These are phyloP conservation scores for Taxawa tesnikishii DNA, from an alignment of 2,329 filamentous ascomycete species.

Conservation along the genomic window DNA sequence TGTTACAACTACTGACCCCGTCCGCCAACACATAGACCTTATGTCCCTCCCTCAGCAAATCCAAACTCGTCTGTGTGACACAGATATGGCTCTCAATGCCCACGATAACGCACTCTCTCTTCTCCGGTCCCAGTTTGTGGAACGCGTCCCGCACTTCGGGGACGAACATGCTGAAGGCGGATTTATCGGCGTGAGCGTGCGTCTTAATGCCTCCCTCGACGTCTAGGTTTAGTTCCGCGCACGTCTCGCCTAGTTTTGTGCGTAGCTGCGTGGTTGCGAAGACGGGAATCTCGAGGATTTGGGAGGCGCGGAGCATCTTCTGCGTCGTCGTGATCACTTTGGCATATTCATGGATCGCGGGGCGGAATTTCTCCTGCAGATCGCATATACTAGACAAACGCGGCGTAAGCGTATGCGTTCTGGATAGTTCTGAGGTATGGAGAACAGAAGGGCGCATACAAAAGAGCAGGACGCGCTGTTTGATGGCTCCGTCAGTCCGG, in stretches of 20 bases:
- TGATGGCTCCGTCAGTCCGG: constrained; percentile 6
- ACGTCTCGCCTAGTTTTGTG: constrained; percentile 66
- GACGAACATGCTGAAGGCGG: constrained; percentile 76
- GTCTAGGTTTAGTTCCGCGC: constrained; percentile 53
- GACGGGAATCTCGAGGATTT: constrained; percentile 58
- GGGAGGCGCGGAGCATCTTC: constrained; percentile 38
- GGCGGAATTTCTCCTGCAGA: constrained; percentile 84
- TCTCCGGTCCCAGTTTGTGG: constrained; percentile 23
- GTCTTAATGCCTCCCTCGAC: constrained; percentile 38
- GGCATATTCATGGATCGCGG: constrained; percentile 71
- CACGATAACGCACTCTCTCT: constrained; percentile 60
- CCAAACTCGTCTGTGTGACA: constrained; percentile 81
- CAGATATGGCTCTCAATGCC: constrained; percentile 94
- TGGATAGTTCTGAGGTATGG: too few relatives aligned
- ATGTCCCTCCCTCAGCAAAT: constrained; percentile 64
- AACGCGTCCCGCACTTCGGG: constrained; percentile 47
- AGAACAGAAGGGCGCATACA: constrained; percentile 6
- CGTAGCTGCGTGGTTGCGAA: constrained; percentile 79
- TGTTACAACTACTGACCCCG: constrained; percentile 78
- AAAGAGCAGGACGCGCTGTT: constrained; percentile 12
- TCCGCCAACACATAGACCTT: constrained; percentile 80
- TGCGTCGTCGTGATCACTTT: constrained; percentile 49
- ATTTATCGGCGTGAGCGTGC: constrained; percentile 64
- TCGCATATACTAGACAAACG: constrained; percentile 65
- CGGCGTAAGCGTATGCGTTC: background rate